Evolutionary conservation across 2,329 filamentous ascomycete genomes (phyloP), one percentile per base, ranked within the genome.

Genomic region (Pseudogymnoascus sp.): DNA sequence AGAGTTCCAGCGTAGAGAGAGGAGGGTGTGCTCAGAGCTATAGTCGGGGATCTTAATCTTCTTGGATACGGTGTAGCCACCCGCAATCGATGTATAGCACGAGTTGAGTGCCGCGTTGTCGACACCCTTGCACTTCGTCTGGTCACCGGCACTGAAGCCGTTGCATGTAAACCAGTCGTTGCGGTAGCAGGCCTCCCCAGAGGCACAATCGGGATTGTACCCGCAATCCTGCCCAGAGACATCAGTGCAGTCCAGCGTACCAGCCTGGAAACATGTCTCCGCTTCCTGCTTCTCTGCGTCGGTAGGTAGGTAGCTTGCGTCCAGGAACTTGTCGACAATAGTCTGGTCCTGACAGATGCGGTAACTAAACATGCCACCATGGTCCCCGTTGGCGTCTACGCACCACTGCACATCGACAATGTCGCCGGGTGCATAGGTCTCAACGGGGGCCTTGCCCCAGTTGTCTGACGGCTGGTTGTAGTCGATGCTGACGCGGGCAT

Each of bases 141-240:
- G 70, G 50, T 56, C 50, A 28, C 50, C 69, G 6, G 67, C 69
- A n/a, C 75, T 67, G 66, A 79, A 81, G 1, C 72, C 74, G 59
- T 81, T 77, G 73, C 81, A 84, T 0, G 81, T 83, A 66, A 82
- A 83, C 81, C 81, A 83, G 69, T 82, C 78, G 62, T 83, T 81
- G 2, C 78, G 73, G 63, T 74, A 78, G 68, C 81, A 83, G 0
- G 76, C 66, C 67, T 81, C 71, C 0, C 70, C 80, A 14, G 70
- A 62, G 0, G 70, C 65, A 66, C 81, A 83, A 66, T 84, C 81
- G 0, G 79, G 74, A 66, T 71, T 82, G 66, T 78, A 82, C 1
- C 69, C 76, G 67, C 81, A 84, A 4, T 69, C 66, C 70, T 83
- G 80, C 0, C 81, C 81, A 8, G 73, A 64, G 3, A 83, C 80